These are phyloP conservation scores for Hyphopichia homilentoma DNA, from an alignment of 805 yeast genomes.

Conservation along the genomic window DNA sequence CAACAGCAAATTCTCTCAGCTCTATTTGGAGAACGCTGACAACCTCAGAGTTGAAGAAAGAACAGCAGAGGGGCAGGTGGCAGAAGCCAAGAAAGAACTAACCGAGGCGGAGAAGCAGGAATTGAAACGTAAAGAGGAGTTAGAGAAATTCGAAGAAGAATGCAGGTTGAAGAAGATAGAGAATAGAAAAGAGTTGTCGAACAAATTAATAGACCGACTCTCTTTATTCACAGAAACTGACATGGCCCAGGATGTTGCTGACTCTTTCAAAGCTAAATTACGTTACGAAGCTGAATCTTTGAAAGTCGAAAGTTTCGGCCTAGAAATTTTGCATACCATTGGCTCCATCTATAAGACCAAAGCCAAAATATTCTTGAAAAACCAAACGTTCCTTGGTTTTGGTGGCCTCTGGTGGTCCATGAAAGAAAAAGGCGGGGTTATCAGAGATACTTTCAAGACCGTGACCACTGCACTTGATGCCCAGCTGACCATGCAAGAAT, in stretches of 20 bases:
- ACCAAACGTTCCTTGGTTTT: conserved; percentile 59
- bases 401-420: conserved; percentile 69
- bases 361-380: conserved; percentile 60
- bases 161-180: conserved; percentile 63
- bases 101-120: conserved; percentile 39
- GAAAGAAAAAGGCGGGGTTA: conserved; percentile 70
- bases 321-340: conserved; percentile 72
- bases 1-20: not conserved
- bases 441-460: conserved; percentile 68
- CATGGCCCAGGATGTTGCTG: conserved; percentile 40
- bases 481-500: conserved; percentile 71
- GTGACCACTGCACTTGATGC: conserved; percentile 76
- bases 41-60: conserved; percentile 2
- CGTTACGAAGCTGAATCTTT: conserved; percentile 79
- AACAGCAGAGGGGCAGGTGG: conserved; percentile 4
- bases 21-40: conserved; percentile 12
- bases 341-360: conserved; percentile 68
- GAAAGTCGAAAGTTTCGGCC: conserved; percentile 82
- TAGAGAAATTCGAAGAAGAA: conserved; percentile 74
- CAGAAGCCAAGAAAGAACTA: conserved; percentile 24
- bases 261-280: conserved; percentile 57
- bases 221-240: conserved; percentile 43
- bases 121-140: conserved; percentile 44
- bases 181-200: conserved; percentile 57
- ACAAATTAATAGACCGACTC: conserved; percentile 48